These are phyloP conservation scores for Cladorrhinum sp. DNA, from an alignment of 2,329 filamentous ascomycete genomes.

Conservation along the genomic window DNA sequence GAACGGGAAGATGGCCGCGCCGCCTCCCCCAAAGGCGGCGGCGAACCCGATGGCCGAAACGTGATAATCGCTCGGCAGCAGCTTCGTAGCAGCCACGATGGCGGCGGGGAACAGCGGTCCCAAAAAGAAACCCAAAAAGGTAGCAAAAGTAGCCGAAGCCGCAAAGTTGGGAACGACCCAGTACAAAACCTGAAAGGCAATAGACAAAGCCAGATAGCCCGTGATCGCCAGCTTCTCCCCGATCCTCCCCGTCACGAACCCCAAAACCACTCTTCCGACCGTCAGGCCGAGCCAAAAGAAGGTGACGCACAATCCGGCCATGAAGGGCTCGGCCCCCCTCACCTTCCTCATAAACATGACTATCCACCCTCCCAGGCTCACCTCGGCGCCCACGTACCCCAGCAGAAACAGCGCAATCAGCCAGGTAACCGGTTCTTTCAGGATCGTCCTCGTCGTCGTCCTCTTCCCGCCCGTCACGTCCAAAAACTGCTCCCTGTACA, in stretches of 20 bases:
- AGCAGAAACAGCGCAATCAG: conserved; percentile 71
- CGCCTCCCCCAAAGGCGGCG: conserved; percentile 71
- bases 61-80: conserved; percentile 70
- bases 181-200: conserved; percentile 68
- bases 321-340: conserved; percentile 64
- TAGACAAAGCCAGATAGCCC: conserved; percentile 60
- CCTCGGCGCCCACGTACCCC: conserved; percentile 75
- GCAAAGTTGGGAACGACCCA: conserved; percentile 79
- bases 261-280: conserved; percentile 66
- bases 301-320: conserved; percentile 71
- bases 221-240: conserved; percentile 67
- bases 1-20: conserved; percentile 65
- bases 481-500: conserved; percentile 46
- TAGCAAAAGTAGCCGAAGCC: conserved; percentile 68
- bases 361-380: conserved; percentile 64
- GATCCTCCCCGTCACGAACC: conserved; percentile 70
- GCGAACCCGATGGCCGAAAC: conserved; percentile 80
- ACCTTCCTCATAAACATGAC: conserved; percentile 83
- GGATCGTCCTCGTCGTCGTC: conserved; percentile 44
- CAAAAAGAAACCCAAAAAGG: conserved; percentile 73
- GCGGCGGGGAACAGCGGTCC: conserved; percentile 76
- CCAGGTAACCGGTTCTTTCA: conserved; percentile 62
- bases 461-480: conserved; percentile 35
- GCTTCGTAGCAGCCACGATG: conserved; percentile 69
- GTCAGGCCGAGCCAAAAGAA: conserved; percentile 85